Evolutionary conservation across 208 protist species (phyloP), one percentile per base, ranked within the genome.

Genomic region (Trypanosoma avium): DNA sequence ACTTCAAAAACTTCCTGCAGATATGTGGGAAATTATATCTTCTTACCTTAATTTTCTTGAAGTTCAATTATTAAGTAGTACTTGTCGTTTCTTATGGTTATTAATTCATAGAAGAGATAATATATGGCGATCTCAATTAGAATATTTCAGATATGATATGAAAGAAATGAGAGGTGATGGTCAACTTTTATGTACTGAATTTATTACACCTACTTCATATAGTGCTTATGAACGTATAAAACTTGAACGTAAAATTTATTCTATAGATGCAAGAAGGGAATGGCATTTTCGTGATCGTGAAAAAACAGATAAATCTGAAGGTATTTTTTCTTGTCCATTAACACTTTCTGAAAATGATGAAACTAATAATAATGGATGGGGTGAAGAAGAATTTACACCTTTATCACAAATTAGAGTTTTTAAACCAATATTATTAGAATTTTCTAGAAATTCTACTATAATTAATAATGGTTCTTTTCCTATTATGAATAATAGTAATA

Each of bases 51-150:
- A 42, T 55, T 63, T 72, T 60, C 55, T 36, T 29, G 66, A 72
- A 5, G 29, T 72, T n/a, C 26, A 65, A 60, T 21, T 36, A 21
- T 58, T 93, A 3, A 70, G 67, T 22, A 70, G 75, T 47, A 83
- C 80, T 1, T 93, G 87, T 47, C 70, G 67, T 26, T 49, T 58
- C 7, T 53, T 92, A 36, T 82, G 81, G 74, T 10, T 59, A 3
- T 32, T 67, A 19, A 52, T 90, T 33, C 76, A 77, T 33, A 32
- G 49, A 26, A 79, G 72, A 5, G 83, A 88, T n/a, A 84, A 63
- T 43, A 69, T 94, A 27, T 94, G 88, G 88, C 56, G 61, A 58
- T 49, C 62, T 35, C 88, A 94, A 71, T 70, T 94, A 1, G 38
- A 74, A 22, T 84, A 82, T 47, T 83, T 91, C 48, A 72, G 81